These are phyloP conservation scores for Backusella macrospora DNA, from an alignment of 192 early-diverging fungal species.

Conservation along the genomic window DNA sequence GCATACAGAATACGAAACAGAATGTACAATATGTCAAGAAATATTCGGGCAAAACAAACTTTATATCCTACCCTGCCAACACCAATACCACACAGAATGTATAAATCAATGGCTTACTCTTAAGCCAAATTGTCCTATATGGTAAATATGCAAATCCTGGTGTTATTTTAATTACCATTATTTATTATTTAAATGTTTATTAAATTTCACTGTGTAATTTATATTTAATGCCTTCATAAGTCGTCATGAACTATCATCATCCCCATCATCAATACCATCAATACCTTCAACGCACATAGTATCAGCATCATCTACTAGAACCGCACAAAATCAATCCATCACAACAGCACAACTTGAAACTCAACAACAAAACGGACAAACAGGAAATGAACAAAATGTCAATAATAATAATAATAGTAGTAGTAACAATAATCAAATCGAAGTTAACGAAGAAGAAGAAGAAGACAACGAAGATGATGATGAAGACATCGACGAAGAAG, in stretches of 20 bases:
- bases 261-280: background rate
- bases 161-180: too few species aligned
- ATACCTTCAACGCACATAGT: too few species aligned
- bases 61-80: background rate
- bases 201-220: too few species aligned
- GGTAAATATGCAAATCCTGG: background rate
- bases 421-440: background rate
- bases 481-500: background rate
- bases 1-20: background rate
- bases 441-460: background rate
- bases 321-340: too few species aligned
- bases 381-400: too few species aligned
- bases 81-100: background rate
- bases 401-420: too few species aligned
- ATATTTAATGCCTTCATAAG: background rate
- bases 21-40: constrained; percentile 15
- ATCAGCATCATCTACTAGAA: too few species aligned
- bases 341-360: too few species aligned
- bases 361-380: too few species aligned
- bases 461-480: background rate
- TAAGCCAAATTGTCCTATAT: background rate
- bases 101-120: background rate
- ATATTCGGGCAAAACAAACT: background rate
- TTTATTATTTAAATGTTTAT: too few species aligned
- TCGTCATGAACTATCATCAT: background rate